Percentiles rank a stretch among this genome's conserved stretches.
These are phyloP conservation scores for Blastobotrys apis DNA, from an alignment of 1,139 yeast species.

Conservation along the genomic window DNA sequence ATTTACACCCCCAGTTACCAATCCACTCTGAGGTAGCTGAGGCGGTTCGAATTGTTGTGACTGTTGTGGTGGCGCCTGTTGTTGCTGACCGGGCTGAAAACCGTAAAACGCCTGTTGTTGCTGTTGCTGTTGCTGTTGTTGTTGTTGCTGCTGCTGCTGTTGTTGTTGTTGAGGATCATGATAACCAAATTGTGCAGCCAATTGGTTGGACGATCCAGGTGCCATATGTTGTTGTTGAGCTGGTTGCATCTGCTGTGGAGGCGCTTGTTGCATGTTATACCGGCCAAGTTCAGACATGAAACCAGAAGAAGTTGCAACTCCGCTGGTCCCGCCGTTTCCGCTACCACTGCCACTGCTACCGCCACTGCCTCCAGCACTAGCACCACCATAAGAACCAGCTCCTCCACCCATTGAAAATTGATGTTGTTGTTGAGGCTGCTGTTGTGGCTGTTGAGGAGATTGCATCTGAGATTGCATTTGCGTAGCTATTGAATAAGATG, in stretches of 20 bases:
- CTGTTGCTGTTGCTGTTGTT: constrained; percentile 8
- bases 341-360: too few relatives aligned
- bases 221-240: constrained; percentile 9
- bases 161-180: constrained; percentile 10
- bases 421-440: constrained; percentile 18
- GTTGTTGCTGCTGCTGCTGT: constrained; percentile 13
- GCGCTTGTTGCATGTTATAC: constrained; percentile 15
- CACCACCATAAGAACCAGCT: constrained; percentile 6
- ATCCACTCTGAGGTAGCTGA: constrained; percentile 3
- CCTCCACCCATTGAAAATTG: constrained; percentile 11
- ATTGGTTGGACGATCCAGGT: not conserved
- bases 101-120: constrained; percentile 15
- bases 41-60: constrained; percentile 7
- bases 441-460: constrained; percentile 19
- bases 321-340: not conserved
- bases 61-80: constrained; percentile 10
- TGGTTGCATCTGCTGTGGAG: constrained; percentile 9
- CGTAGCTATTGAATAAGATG: constrained; percentile 6
- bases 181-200: constrained; percentile 9
- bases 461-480: constrained; percentile 8
- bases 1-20: constrained; percentile 15
- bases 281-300: not conserved
- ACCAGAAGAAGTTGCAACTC: too few relatives aligned
- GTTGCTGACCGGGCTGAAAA: constrained; percentile 17
- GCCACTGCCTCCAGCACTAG: constrained; percentile 4